Evolutionary conservation across 108 stramenopile species (phyloP), one percentile per base, ranked within the genome.

Genomic region (Epithemia pelagica): DNA sequence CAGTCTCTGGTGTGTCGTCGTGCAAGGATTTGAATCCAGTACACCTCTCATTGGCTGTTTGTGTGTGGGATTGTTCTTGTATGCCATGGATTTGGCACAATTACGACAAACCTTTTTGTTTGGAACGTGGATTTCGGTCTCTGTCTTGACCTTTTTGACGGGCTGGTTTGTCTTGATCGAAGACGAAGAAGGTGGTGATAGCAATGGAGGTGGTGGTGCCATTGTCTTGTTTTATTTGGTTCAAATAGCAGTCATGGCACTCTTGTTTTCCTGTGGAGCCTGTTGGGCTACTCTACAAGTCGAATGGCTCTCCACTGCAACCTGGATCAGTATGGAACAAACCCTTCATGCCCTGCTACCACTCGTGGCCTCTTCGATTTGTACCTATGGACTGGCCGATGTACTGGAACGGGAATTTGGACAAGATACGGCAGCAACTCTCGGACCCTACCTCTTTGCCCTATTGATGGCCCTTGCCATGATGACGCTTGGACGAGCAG

Each of bases 21-120:
- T 46, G 5, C 37, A 46, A 46, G 37, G 37, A 46, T 46, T 46
- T 46, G 37, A 46, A 46, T 46, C 37, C 37, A 46, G 37, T 15
- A 46, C 37, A 15, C 37, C 37, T 10, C 15, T 46, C 5, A 46
- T 46, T 46, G 5, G 10, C 15, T 46, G 5, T 15, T 15, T 46
- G 5, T 46, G 37, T 46, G 37, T 46, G 15, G 5, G 37, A 10
- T 15, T 46, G 37, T 5, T 15, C 15, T 46, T 85, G 53, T 88
- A 88, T 68, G 78, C 72, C 20, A 26, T 85, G 69, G 87, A 90
- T 68, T 51, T 90, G 69, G 70, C 82, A 59, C 82, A 90, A 75
- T 52, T 72, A 27, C 79, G 86, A 37, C 74, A 80, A 52, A 55
- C 69, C 21, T 33, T 69, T n/a, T 58, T 68, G 28, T 64, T 74